phyloP scores from a whole-genome alignment of 805 yeast genomes.

The Grigorovia yakushimaensis region DNA sequence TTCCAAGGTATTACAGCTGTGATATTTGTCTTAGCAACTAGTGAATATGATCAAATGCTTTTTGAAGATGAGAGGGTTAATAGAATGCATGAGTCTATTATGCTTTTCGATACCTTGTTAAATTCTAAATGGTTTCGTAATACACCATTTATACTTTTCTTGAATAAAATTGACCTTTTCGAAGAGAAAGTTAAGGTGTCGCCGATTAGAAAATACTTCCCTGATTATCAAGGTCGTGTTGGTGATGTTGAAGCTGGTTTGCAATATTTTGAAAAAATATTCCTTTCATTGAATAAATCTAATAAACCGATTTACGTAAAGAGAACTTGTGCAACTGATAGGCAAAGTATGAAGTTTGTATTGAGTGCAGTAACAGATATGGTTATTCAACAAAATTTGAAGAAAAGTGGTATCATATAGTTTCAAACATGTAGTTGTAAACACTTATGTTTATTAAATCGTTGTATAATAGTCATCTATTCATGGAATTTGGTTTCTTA shows the following conservation, averaged over 20 bases:
- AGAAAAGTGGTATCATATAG: constrained; percentile 63
- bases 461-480: no score
- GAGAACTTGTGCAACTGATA: constrained; percentile 92
- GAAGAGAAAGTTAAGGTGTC: constrained; percentile 56
- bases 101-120: constrained; percentile 71
- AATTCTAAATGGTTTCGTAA: constrained; percentile 77
- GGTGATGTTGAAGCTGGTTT: constrained; percentile 57
- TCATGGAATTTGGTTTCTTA: no score
- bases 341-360: constrained; percentile 80
- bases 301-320: constrained; percentile 79
- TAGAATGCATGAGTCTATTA: constrained; percentile 83
- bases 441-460: no score
- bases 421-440: no score
- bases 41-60: constrained; percentile 86
- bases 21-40: constrained; percentile 76
- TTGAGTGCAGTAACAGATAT: constrained; percentile 87
- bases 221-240: constrained; percentile 62
- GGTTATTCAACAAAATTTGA: constrained; percentile 73
- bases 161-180: constrained; percentile 81
- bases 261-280: constrained; percentile 59
- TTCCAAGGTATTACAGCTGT: constrained; percentile 86
- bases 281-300: constrained; percentile 51
- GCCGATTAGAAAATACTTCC: constrained; percentile 65
- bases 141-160: constrained; percentile 81
- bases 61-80: constrained; percentile 86